phyloP scores from a whole-genome alignment of 176 grass and related monocot species.

The Stipa capillata region DNA sequence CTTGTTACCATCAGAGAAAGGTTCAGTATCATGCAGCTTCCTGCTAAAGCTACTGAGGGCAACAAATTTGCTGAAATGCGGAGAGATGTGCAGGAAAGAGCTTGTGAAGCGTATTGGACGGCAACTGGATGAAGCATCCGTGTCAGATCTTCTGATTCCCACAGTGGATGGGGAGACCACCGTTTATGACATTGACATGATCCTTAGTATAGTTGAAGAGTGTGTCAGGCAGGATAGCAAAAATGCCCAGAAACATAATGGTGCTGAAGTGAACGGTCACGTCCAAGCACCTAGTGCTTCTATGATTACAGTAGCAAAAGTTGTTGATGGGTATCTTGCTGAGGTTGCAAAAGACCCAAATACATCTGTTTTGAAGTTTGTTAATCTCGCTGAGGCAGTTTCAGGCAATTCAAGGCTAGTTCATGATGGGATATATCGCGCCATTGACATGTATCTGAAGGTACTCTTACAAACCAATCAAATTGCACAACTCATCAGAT shows the following conservation, averaged over 20 bases:
- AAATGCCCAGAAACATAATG: conserved; percentile 34
- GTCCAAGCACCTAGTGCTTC: conserved; percentile 45
- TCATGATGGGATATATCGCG: conserved; percentile 85
- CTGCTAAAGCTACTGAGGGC: conserved; percentile 86
- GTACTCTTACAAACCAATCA: conserved; percentile 33
- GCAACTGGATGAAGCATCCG: conserved; percentile 75
- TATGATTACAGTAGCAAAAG: conserved; percentile 60
- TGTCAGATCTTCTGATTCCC: conserved; percentile 85
- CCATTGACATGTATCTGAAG: conserved; percentile 93
- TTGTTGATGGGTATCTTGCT: conserved; percentile 78
- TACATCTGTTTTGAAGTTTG: conserved; percentile 61
- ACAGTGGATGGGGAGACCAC: conserved; percentile 52
- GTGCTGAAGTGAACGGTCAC: conserved; percentile 38
- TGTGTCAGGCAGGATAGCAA: conserved; percentile 62
- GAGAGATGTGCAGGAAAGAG: conserved; percentile 71
- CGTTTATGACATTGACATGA: conserved; percentile 79
- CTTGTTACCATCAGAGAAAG: conserved; percentile 74
- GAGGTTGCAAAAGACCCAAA: conserved; percentile 85
- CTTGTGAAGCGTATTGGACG: conserved; percentile 80
- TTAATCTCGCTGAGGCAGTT: conserved; percentile 68
- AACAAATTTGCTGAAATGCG: conserved; percentile 53
- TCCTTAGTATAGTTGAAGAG: conserved; percentile 82
- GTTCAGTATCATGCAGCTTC: conserved; percentile 90
- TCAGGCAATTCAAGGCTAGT: conserved; percentile 58
- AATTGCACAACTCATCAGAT: not conserved